Base-by-base conservation (phyloP, 2,329 filamentous ascomycete genomes). In the Capronia americana region DNA sequence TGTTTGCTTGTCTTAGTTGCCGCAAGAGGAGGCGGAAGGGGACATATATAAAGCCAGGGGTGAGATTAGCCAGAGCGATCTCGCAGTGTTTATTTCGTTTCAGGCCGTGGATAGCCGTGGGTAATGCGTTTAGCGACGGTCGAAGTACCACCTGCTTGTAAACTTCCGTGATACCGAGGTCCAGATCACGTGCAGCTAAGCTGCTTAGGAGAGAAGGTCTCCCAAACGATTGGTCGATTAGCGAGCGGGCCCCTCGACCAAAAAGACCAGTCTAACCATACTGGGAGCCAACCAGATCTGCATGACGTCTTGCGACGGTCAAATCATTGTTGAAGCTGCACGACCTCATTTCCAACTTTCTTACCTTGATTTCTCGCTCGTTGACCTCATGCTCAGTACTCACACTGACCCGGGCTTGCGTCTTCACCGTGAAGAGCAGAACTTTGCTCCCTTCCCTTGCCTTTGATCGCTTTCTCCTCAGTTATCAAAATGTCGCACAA, bases 401-500 rank as follows among this genome's bases (percentile, higher is more conserved):
- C 11, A 3, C 7, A 7, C 38, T 44, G 38, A n/a, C 38, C 17
- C 20, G 38, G 17, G 38, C 17, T 44, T n/a, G 38, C 6, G 14
- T 44, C 17, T n/a, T 11, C 10, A 8, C 32, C 32, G 38, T 44
- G 14, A 44, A 44, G 38, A 44, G 38, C 38, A 12, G 14, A 44
- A n/a, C 1, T 44, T 44, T 12, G 38, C 38, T 8, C 17, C 6
- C 17, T 44, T 6, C 38, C 38, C 5, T 41, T n/a, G 34, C 17
- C 4, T 1, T 44, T 7, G 17, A 44, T n/a, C 48, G 1, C 41
- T 26, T 46, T 54, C 53, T 38, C 51, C 38, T 17, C 10, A 50
- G 24, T 26, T 14, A 17, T 17, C 59, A 66, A 23, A 7, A 72
- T 72, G 70, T 64, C 69, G 28, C 55, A 64, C 34, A 72, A 69